Base-by-base conservation (phyloP, 2,329 filamentous ascomycete species). In the Fusarium redolens region DNA sequence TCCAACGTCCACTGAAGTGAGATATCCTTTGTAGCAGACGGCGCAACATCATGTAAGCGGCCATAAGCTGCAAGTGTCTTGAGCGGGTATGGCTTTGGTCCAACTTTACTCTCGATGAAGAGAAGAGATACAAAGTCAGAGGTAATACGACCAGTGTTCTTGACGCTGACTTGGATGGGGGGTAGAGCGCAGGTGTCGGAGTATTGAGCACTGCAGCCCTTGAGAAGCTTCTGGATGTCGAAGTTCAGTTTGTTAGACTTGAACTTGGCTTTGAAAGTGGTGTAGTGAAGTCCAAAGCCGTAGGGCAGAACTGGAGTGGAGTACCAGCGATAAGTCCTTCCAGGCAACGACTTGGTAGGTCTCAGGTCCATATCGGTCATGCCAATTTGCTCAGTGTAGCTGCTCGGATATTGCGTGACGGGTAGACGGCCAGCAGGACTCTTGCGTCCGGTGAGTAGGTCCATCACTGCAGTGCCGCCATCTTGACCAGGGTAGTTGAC, bases 401-500 rank as follows among this genome's bases (percentile, higher is more conserved):
- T 66, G 5, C 61, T 43, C 0, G 64, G 64, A 7, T 66, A 66
- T 6, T 66, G 64, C 0, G 61, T 66, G 0, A 66, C n/a, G 0
- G 61, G 64, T 0, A 66, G 20, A 4, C 64, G 31, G 4, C 64
- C 64, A 40, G 64, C 64, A 0, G 64, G 64, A 0, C 38, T 40
- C 20, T 66, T 60, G 0, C 61, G 51, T 1, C 64, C 64, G 0
- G 51, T 66, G 7, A 66, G 41, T 1, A 66, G 8, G 1, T 66
- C 51, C 37, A 66, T 60, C 0, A 66, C 51, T 2, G 64, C 64
- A 7, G 61, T 66, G 0, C 64, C 61, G 1, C 64, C 64, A 11
- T 66, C 64, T 2, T 66, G 64, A 4, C 61, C 61, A 3, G 64
- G 64, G 7, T 66, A 66, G 20, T 66, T 66, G 5, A 60, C 51